Base-by-base conservation (phyloP, 768 basidiomycete species). In the Tricholoma flavovirens region DNA sequence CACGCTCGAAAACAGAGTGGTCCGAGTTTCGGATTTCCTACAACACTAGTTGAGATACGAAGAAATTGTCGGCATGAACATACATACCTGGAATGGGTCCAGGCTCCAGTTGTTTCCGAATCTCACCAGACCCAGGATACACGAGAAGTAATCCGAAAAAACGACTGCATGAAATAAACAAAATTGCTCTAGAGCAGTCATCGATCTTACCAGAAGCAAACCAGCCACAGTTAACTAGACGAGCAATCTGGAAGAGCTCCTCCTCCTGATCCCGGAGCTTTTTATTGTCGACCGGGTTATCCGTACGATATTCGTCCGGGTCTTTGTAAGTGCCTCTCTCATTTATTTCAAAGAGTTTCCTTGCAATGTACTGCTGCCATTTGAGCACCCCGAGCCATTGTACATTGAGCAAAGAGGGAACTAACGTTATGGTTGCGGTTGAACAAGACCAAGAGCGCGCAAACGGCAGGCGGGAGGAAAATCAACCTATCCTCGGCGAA, bases 371-470 rank as follows among this genome's bases (percentile, higher is more conserved):
- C 89, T 94, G 58, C 40, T 17, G 12, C 26, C 45, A 10, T 29
- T 36, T 48, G 9, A 57, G 49, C 22, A 51, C 11, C 11, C 6
- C 3, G 21, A 51, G 14, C 17, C 45, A 10, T 4, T 15, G n/a
- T 26, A 43, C 45, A 10, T 4, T 15, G 14, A 22, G 42, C 53
- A 6, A 52, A 43, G 1, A 53, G 30, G 3, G 15, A 11, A 70
- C 85, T 59, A 60, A 91, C 90, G 63, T 90, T 93, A 65, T 93
- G 91, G 59, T 93, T 93, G n/a, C 91, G 80, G 64, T 78, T 90
- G 77, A 93, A 93, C n/a, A 91, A 66, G n/a, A 93, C 79, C 19
- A 93, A 77, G n/a, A 93, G 67, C 4, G 78, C 83, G 56, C 86
- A 83, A 51, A 84, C 83, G 1, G 83, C 84, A 0, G 90, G 90